A percentile compares a stretch with the other conserved stretches of the same genome.
Evolutionary conservation across 441 rosid species (phyloP).

Genomic region (Adansonia rubrostipa): DNA sequence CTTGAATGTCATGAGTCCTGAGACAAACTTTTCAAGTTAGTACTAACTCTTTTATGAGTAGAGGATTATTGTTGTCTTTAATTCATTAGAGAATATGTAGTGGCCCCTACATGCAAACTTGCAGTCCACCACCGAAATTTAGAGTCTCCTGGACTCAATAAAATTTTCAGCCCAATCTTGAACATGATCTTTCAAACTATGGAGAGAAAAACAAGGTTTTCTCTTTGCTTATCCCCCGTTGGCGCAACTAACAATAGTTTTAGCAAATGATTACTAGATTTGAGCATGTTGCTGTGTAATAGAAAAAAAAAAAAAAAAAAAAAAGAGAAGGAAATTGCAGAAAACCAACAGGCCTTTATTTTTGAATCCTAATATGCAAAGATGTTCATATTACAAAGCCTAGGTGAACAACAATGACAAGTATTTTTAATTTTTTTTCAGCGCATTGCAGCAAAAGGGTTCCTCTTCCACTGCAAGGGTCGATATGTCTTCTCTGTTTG

Average conservation of each 20-base stretch:
- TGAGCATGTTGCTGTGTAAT: background rate
- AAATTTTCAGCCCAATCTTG: too few relatives aligned
- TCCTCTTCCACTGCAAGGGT: slow-evolving; percentile 57
- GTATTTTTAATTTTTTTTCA: slow-evolving; percentile 23
- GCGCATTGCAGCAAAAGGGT: slow-evolving; percentile 50
- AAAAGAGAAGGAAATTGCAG: background rate
- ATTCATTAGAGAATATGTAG: too few relatives aligned
- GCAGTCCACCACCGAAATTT: background rate
- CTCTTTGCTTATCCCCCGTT: background rate
- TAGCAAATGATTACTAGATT: background rate
- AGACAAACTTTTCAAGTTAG: too few relatives aligned
- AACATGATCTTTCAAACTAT: too few relatives aligned
- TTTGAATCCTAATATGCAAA: background rate
- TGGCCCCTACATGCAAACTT: background rate
- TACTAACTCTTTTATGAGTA: too few relatives aligned
- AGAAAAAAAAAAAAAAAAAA: too few relatives aligned
- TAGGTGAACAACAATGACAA: slow-evolving; percentile 2
- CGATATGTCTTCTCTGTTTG: slow-evolving; percentile 35
- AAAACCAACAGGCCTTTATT: background rate
- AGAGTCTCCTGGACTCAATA: too few relatives aligned
- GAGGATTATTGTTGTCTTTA: too few relatives aligned
- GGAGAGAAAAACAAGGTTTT: too few relatives aligned
- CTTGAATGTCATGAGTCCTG: too few relatives aligned
- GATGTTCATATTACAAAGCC: background rate
- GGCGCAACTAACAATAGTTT: background rate